phyloP scores from a whole-genome alignment of 164 flowering plant species.

The Umbilicus rupestris region DNA sequence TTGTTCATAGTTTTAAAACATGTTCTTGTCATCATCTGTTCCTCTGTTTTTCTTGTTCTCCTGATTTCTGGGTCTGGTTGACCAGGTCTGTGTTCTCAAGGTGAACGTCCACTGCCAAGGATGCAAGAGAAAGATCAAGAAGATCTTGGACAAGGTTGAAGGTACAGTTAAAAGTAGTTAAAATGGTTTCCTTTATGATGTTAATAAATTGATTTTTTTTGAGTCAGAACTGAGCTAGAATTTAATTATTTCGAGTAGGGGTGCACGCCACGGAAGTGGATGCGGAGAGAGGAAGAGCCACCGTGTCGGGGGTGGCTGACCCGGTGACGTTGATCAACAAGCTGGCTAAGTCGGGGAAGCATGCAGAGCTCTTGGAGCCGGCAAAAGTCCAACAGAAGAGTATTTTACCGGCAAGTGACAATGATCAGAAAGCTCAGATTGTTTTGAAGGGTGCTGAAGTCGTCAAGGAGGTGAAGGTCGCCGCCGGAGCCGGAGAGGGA shows the following conservation, averaged over 20 bases:
- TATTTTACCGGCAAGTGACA: not conserved
- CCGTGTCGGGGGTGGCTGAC: not conserved
- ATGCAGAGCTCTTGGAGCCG: not conserved
- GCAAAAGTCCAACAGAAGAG: not conserved
- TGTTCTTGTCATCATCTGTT: too few relatives aligned
- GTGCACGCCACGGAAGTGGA: not conserved
- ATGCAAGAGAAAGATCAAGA: not conserved
- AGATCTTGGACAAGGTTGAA: not conserved
- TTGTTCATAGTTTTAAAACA: not conserved
- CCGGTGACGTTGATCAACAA: not conserved
- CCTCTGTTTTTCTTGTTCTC: not conserved
- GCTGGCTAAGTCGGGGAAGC: not conserved
- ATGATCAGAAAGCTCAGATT: not conserved
- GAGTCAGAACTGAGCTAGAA: too few relatives aligned
- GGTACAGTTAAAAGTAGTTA: not conserved
- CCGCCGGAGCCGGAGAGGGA: too few relatives aligned
- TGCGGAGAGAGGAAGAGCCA: not conserved
- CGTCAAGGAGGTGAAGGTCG: not conserved
- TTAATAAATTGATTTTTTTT: too few relatives aligned
- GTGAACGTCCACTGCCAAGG: constrained; percentile 3
- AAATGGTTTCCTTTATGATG: too few relatives aligned
- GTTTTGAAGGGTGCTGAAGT: not conserved
- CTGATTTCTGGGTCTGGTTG: not conserved
- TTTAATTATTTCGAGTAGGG: too few relatives aligned
- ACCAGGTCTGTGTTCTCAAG: not conserved